A percentile compares a stretch with the other conserved stretches of the same genome.
Evolutionary conservation across 2,329 filamentous ascomycete genomes (phyloP).

Genomic region (Fusarium penzigii): DNA sequence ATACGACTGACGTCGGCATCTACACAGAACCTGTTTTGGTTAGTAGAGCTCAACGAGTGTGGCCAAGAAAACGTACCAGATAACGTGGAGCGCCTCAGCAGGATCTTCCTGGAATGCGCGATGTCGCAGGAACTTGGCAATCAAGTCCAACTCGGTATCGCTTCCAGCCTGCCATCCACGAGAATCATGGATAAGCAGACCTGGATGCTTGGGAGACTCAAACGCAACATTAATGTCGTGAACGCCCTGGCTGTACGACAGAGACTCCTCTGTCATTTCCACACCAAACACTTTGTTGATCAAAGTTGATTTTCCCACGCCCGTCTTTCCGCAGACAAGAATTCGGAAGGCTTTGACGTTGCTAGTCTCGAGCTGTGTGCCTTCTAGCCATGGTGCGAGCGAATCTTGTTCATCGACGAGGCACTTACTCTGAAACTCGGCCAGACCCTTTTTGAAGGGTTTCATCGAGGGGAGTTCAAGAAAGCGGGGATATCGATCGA

Average conservation of each 20-base stretch:
- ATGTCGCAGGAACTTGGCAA: constrained; percentile 28
- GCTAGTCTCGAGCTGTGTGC: constrained; percentile 25
- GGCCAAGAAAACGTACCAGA: constrained; percentile 5
- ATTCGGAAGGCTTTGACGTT: constrained; percentile 29
- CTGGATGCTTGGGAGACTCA: constrained; percentile 26
- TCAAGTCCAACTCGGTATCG: constrained; percentile 25
- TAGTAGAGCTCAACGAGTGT: rapidly evolving
- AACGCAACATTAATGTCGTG: constrained; percentile 29
- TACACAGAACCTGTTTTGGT: constrained; percentile 23
- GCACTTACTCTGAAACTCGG: constrained; percentile 21
- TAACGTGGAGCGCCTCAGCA: constrained; percentile 25
- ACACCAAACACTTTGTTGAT: constrained; percentile 31
- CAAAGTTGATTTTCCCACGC: constrained; percentile 28
- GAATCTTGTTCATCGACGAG: constrained; percentile 7
- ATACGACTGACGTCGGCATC: constrained; percentile 28
- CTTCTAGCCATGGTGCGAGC: constrained; percentile 23
- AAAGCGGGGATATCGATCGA: constrained; percentile 24
- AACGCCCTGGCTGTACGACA: constrained; percentile 25
- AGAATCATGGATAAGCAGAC: constrained; percentile 27
- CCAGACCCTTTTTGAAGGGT: constrained; percentile 18
- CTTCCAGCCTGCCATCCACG: constrained; percentile 29
- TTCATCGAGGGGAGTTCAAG: constrained; percentile 20
- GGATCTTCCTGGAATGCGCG: constrained; percentile 27
- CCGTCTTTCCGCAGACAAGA: constrained; percentile 27
- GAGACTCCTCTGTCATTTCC: constrained; percentile 26